phyloP scores from a whole-genome alignment of 495 filamentous ascomycete species.

The Achaetomiella virescens region DNA sequence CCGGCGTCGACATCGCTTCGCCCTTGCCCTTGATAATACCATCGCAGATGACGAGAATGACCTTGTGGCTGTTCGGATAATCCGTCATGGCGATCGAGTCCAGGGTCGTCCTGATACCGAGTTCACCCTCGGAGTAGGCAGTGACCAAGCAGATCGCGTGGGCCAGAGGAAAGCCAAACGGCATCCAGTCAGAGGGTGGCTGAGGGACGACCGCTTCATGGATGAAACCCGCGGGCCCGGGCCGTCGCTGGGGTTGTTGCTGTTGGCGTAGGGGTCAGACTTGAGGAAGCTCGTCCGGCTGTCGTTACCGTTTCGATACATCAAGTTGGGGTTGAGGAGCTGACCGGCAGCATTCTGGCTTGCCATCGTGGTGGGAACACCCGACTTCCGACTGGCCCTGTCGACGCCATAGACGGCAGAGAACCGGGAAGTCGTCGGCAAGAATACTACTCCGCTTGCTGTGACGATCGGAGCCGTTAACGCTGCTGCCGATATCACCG shows the following conservation, averaged over 20 bases:
- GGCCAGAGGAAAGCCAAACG: constrained; percentile 89
- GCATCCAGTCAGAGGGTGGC: constrained; percentile 94
- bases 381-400: constrained; percentile 46
- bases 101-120: constrained; percentile 86
- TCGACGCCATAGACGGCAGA: constrained; percentile 78
- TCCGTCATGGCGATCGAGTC: constrained; percentile 97
- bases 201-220: constrained; percentile 95
- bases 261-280: constrained; percentile 44
- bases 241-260: constrained; percentile 59
- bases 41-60: constrained; percentile 92
- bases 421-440: constrained; percentile 85
- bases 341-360: constrained; percentile 82
- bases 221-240: constrained; percentile 85
- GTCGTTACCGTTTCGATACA: constrained; percentile 70
- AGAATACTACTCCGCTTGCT: constrained; percentile 80
- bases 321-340: constrained; percentile 60
- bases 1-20: constrained; percentile 80
- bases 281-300: constrained; percentile 53
- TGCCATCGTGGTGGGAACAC: constrained; percentile 84
- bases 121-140: constrained; percentile 93
- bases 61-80: constrained; percentile 98
- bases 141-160: constrained; percentile 93
- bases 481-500: constrained; percentile 57
- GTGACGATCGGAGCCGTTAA: constrained; percentile 53
- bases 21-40: constrained; percentile 97